Evolutionary conservation across 2,329 filamentous ascomycete species (phyloP).

Genomic region (Fusarium cyanostomum): DNA sequence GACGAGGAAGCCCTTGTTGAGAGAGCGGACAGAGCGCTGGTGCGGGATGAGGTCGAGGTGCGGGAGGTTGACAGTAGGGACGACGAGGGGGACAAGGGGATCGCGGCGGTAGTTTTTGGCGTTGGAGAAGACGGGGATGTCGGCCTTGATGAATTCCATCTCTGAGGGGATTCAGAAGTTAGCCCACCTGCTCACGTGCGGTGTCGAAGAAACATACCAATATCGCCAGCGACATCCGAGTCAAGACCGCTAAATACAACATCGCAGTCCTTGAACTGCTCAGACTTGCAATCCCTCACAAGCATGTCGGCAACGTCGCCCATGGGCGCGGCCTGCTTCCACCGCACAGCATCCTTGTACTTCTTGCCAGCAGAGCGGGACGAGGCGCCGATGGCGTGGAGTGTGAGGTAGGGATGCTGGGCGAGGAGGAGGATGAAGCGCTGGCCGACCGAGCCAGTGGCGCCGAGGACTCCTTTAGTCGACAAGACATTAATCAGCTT

Average conservation of each 20-base stretch:
- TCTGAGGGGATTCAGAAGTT: constrained; percentile 60
- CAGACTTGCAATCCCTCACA: constrained; percentile 84
- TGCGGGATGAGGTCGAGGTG: constrained; percentile 91
- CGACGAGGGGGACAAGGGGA: constrained; percentile 89
- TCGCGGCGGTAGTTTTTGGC: constrained; percentile 96
- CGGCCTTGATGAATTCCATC: constrained; percentile 87
- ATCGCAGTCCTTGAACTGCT: constrained; percentile 88
- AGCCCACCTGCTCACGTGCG: neutral
- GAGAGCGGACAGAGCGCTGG: constrained; percentile 76
- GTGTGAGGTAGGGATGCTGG: constrained; percentile 84
- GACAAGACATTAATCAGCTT: constrained; percentile 15
- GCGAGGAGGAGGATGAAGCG: constrained; percentile 93
- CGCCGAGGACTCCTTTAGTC: constrained; percentile 77
- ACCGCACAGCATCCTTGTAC: constrained; percentile 92
- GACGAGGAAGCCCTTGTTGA: constrained; percentile 89
- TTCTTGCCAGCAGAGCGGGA: constrained; percentile 90
- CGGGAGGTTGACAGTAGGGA: constrained; percentile 91
- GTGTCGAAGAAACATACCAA: constrained; percentile 68
- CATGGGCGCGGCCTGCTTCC: constrained; percentile 93
- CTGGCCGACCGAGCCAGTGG: constrained; percentile 93
- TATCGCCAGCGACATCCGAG: constrained; percentile 89
- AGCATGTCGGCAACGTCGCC: constrained; percentile 81
- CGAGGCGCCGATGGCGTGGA: constrained; percentile 91
- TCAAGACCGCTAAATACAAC: constrained; percentile 93
- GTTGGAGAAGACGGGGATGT: constrained; percentile 95